Conservation (phyloP, 2,329 filamentous ascomycete genomes). For the Malbranchea zuffiana region DNA sequence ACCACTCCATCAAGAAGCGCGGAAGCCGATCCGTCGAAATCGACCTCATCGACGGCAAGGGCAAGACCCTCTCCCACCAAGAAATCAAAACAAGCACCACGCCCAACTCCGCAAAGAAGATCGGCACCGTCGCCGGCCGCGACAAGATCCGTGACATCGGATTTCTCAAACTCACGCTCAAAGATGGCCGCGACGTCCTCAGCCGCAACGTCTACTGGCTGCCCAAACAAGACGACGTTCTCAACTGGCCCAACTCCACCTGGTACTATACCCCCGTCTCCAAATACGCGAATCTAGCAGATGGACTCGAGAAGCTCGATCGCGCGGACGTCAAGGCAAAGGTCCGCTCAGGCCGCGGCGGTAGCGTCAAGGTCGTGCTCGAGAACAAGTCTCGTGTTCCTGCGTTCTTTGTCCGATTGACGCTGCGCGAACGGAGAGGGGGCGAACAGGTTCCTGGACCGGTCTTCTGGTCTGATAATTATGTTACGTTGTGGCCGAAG, state of each 20-base stretch:
- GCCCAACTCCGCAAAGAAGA: constrained; percentile 37
- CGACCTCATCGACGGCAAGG: constrained; percentile 42
- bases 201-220: constrained; percentile 55
- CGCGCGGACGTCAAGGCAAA: constrained; percentile 27
- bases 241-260: constrained; percentile 47
- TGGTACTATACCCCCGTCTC: constrained; percentile 52
- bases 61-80: constrained; percentile 32
- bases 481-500: constrained; percentile 49
- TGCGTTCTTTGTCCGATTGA: constrained; percentile 48
- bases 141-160: constrained; percentile 33
- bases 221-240: constrained; percentile 34
- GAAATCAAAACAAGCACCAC: constrained; percentile 27
- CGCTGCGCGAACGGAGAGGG: constrained; percentile 34
- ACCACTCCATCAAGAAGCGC: constrained; percentile 36
- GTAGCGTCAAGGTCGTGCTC: constrained; percentile 31
- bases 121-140: constrained; percentile 26
- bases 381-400: constrained; percentile 44
- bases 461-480: constrained; percentile 52
- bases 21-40: constrained; percentile 37
- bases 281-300: constrained; percentile 39
- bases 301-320: constrained; percentile 32
- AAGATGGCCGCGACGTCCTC: constrained; percentile 27
- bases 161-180: constrained; percentile 43
- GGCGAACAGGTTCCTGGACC: constrained; percentile 39
- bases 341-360: constrained; percentile 8